phyloP scores from a whole-genome alignment of 179 eudicot species.

The Nepenthes alata region DNA sequence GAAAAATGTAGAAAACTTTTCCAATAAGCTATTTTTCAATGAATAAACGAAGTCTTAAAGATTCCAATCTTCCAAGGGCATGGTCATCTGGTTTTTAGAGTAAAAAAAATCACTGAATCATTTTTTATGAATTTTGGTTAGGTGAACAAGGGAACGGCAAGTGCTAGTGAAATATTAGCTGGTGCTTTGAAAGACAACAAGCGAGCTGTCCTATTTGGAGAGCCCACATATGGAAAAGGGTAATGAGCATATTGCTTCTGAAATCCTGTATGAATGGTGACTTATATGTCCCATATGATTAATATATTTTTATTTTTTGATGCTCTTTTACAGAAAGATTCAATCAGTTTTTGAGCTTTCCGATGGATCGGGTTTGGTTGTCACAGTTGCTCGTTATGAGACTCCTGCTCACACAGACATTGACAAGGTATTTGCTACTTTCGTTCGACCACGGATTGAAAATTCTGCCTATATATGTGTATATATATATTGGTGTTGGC shows the following conservation, averaged over 20 bases:
- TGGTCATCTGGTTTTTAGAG: no score
- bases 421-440: constrained; percentile 45
- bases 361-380: constrained; percentile 96
- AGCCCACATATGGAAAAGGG: constrained; percentile 98
- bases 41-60: no score
- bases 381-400: constrained; percentile 95
- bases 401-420: constrained; percentile 94
- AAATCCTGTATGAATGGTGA: not conserved
- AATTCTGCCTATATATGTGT: not conserved
- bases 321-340: constrained; percentile 50
- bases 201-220: constrained; percentile 81
- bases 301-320: not conserved
- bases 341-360: constrained; percentile 95
- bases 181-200: constrained; percentile 96
- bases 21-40: no score
- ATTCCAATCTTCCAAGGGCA: no score
- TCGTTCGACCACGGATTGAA: not conserved
- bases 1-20: no score
- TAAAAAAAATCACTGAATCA: not conserved
- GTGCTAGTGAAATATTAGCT: constrained; percentile 96
- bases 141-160: constrained; percentile 98
- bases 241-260: constrained; percentile 11
- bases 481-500: not conserved
- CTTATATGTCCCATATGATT: not conserved
- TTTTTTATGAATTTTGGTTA: constrained; percentile 3